A percentile compares a stretch with the other conserved stretches of the same genome.
Conservation (phyloP, 257 asterid species). For the Salvia hispanica region DNA sequence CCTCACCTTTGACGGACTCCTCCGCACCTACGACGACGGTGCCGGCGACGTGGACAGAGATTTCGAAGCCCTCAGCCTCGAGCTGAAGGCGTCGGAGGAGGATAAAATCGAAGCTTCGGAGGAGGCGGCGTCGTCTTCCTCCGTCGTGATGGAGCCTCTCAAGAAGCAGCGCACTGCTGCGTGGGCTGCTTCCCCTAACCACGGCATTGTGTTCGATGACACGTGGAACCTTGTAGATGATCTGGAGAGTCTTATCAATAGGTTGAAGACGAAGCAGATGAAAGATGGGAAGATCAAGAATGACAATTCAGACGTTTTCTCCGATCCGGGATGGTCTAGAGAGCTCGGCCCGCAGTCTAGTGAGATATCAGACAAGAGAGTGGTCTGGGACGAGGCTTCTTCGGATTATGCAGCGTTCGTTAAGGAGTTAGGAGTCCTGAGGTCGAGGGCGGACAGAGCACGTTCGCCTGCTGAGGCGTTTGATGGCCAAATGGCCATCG, state of each 20-base stretch:
- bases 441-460: constrained; percentile 89
- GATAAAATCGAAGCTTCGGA: constrained; percentile 54
- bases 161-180: constrained; percentile 91
- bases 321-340: constrained; percentile 96
- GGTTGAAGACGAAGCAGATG: constrained; percentile 60
- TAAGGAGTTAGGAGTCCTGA: constrained; percentile 81
- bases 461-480: constrained; percentile 91
- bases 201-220: constrained; percentile 90
- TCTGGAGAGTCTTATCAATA: constrained; percentile 69
- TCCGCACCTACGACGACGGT: constrained; percentile 96
- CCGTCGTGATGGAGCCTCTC: constrained; percentile 84
- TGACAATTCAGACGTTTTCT: constrained; percentile 73
- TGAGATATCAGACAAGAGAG: constrained; percentile 71
- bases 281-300: constrained; percentile 84
- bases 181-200: constrained; percentile 97
- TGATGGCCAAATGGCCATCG: constrained; percentile 97
- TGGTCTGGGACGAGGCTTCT: constrained; percentile 81
- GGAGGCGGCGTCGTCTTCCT: constrained; percentile 75
- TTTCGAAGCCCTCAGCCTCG: constrained; percentile 93
- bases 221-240: constrained; percentile 96
- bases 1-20: constrained; percentile 80
- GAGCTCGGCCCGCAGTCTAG: constrained; percentile 75
- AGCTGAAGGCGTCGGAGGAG: constrained; percentile 51
- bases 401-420: constrained; percentile 73
- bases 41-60: constrained; percentile 99